phyloP scores from a whole-genome alignment of 108 stramenopile genomes.

The Cylindrotheca closterium region DNA sequence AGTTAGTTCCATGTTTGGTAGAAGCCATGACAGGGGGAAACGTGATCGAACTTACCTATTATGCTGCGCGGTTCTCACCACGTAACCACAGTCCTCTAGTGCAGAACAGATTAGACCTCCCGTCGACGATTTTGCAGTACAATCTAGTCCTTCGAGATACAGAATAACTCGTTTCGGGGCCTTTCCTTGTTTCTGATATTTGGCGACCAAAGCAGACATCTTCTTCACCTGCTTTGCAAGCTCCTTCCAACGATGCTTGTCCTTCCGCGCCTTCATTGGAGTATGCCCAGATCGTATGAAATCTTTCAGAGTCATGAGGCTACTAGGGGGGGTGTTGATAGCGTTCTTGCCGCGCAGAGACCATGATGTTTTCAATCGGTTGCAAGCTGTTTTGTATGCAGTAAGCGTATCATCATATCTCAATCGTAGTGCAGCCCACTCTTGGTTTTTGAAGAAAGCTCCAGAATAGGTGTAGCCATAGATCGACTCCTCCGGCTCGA shows the following conservation, averaged over 20 bases:
- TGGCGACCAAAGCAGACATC: constrained; percentile 37
- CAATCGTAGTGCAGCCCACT: constrained; percentile 62
- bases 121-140: constrained; percentile 68
- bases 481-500: constrained; percentile 14
- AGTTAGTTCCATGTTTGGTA: background rate
- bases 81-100: constrained; percentile 54
- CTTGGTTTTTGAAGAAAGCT: constrained; percentile 70
- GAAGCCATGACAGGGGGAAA: background rate
- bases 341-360: constrained; percentile 19
- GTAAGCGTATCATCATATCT: constrained; percentile 48
- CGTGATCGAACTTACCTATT: constrained; percentile 18
- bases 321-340: constrained; percentile 46
- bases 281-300: constrained; percentile 43
- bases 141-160: constrained; percentile 81
- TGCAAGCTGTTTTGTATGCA: constrained; percentile 56
- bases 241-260: constrained; percentile 36
- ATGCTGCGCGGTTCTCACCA: constrained; percentile 62
- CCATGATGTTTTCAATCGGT: constrained; percentile 29
- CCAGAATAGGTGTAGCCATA: constrained; percentile 52
- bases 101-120: constrained; percentile 59
- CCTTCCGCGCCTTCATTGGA: constrained; percentile 35
- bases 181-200: constrained; percentile 27
- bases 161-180: constrained; percentile 75
- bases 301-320: constrained; percentile 54
- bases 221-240: constrained; percentile 29